Conservation (phyloP, 495 filamentous ascomycete genomes). For the Lasiosphaeria hispida region DNA sequence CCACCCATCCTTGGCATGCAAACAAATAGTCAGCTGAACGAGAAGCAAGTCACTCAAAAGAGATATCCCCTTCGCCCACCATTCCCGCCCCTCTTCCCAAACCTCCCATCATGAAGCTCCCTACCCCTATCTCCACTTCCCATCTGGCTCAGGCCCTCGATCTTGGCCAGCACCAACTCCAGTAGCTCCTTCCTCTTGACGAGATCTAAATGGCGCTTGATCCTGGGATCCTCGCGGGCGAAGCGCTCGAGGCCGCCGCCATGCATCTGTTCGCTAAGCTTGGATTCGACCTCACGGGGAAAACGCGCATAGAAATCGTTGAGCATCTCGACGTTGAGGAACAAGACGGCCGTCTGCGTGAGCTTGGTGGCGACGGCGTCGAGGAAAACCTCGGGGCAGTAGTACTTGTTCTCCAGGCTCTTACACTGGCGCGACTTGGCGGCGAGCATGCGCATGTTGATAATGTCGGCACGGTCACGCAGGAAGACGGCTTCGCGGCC, state of each 20-base stretch:
- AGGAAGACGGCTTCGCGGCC: slow-evolving; percentile 92
- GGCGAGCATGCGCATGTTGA: slow-evolving; percentile 85
- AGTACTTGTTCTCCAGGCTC: slow-evolving; percentile 80
- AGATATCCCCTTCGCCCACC: not conserved
- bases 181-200: slow-evolving; percentile 89
- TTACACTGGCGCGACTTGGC: slow-evolving; percentile 85
- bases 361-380: slow-evolving; percentile 96
- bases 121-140: slow-evolving; percentile 42
- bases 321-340: slow-evolving; percentile 95
- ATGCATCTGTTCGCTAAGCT: slow-evolving; percentile 79
- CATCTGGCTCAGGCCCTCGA: slow-evolving; percentile 78
- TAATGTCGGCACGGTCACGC: slow-evolving; percentile 79
- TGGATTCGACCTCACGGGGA: slow-evolving; percentile 82
- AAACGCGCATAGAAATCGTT: slow-evolving; percentile 98
- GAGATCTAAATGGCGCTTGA: slow-evolving; percentile 84
- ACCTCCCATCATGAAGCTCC: not conserved
- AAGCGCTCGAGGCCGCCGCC: slow-evolving; percentile 81
- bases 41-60: not conserved
- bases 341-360: slow-evolving; percentile 89
- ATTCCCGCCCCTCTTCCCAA: slow-evolving; percentile 1
- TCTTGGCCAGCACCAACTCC: slow-evolving; percentile 89
- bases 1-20: not conserved
- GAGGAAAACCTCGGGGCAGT: slow-evolving; percentile 95
- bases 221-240: slow-evolving; percentile 86
- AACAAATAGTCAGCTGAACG: not conserved